phyloP scores from a whole-genome alignment of 2,329 filamentous ascomycete genomes.

The Dactylella cylindrospora region DNA sequence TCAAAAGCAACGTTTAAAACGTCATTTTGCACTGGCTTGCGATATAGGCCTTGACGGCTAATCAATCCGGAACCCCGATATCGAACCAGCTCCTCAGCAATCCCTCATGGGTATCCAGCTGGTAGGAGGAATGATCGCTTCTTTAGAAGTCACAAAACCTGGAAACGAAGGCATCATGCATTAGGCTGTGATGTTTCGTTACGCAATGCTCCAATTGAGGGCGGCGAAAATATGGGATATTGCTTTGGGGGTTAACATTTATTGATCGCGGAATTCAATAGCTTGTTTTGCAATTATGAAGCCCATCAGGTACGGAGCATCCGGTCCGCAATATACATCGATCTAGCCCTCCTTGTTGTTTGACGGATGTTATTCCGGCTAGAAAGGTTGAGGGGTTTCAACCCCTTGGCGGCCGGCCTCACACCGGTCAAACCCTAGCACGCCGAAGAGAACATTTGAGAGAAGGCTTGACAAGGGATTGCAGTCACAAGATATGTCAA shows the following conservation, averaged over 20 bases:
- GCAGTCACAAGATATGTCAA: conserved; percentile 39
- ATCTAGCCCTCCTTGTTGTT: conserved; percentile 26
- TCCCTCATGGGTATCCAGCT: not conserved
- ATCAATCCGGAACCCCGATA: conserved; percentile 40
- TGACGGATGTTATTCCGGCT: conserved; percentile 44
- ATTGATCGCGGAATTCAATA: conserved; percentile 17
- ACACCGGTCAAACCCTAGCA: conserved; percentile 6
- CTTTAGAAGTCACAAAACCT: not conserved
- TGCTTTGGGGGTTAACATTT: too few species aligned
- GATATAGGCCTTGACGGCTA: conserved; percentile 16
- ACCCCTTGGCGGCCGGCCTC: conserved; percentile 41
- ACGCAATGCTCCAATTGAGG: conserved; percentile 7
- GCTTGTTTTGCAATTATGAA: conserved; percentile 31
- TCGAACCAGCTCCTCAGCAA: too few species aligned
- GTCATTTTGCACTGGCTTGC: too few species aligned
- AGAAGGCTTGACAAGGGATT: too few species aligned
- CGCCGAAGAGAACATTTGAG: not conserved
- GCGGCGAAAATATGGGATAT: conserved; percentile 5
- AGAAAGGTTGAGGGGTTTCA: conserved; percentile 26
- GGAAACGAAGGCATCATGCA: conserved; percentile 2
- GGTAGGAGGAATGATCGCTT: too few species aligned
- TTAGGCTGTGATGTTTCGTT: not conserved
- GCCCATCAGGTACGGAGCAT: conserved; percentile 27
- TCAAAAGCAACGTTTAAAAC: conserved; percentile 12
- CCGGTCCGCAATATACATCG: conserved; percentile 26